Percentiles rank a stretch among this genome's conserved stretches.
Conservation (phyloP, 306 rosid genomes). For the Inga oerstediana region DNA sequence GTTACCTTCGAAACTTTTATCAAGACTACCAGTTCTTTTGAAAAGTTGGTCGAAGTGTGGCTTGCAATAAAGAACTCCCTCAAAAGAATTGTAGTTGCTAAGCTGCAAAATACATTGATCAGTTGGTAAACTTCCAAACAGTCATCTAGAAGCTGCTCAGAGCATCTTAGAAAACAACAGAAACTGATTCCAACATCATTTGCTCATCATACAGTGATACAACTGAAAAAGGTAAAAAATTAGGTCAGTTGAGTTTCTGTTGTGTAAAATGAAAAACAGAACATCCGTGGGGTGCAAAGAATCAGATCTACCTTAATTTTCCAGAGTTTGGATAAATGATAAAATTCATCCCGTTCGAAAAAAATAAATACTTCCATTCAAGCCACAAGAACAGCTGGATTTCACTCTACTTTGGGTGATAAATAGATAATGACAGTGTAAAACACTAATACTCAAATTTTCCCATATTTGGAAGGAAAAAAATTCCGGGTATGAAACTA, state of each 20-base stretch:
- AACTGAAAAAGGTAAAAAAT: not conserved
- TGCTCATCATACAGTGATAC: not conserved
- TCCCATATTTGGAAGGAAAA: not conserved
- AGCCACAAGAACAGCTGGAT: slow-evolving; percentile 5
- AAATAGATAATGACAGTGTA: not conserved
- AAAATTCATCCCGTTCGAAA: not conserved
- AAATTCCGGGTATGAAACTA: slow-evolving; percentile 12
- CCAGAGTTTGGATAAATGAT: not conserved
- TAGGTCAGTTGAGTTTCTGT: not conserved
- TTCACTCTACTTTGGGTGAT: not conserved
- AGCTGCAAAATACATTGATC: slow-evolving; percentile 65
- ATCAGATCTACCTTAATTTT: slow-evolving; percentile 26
- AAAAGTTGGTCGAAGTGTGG: slow-evolving; percentile 96
- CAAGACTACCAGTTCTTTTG: slow-evolving; percentile 99
- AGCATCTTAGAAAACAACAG: not conserved
- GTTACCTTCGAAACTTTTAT: slow-evolving; percentile 96
- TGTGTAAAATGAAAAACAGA: not conserved
- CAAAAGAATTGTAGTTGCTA: slow-evolving; percentile 98
- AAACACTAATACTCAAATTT: not conserved
- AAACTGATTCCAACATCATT: slow-evolving; percentile 1
- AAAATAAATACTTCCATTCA: not conserved
- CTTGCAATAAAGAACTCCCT: slow-evolving; percentile 96
- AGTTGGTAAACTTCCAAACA: slow-evolving; percentile 31
- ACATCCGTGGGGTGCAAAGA: not conserved
- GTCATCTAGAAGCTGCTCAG: not conserved